Evolutionary conservation across 1,284 basidiomycete species (phyloP), one percentile per base, ranked within the genome.

Genomic region (Porogramme epimiltina): DNA sequence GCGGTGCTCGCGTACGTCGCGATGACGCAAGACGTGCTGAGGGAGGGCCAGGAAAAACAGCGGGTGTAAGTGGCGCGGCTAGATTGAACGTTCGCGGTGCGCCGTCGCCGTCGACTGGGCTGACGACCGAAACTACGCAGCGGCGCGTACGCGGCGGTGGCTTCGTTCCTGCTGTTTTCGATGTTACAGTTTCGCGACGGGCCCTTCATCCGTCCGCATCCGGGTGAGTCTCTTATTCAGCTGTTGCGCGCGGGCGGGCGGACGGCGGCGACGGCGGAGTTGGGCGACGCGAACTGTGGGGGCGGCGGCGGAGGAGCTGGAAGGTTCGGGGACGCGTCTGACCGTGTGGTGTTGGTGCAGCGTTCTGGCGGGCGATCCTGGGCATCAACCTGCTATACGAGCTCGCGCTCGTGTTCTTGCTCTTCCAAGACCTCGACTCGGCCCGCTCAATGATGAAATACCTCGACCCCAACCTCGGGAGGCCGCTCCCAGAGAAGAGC

Each of bases 131-230:
- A 25, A n/a, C 22, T 18, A 42, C 48, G 36, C 60, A 89, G 87
- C 53, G 88, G 89, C 36, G 75, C 81, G 48, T 89, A 88, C 61
- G 90, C 89, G 51, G 78, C 83, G 15, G 74, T 88, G 43, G 76
- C 76, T 18, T 78, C 84, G 42, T 91, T 91, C 68, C 74, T 91
- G 48, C 70, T 83, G 49, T 93, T 92, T 69, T 88, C 87, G 25
- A 87, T 89, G 79, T 76, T 93, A 41, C 91, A 93, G 62, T 92
- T 92, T 66, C 85, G 90, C 50, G 90, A 93, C 66, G 90, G 90
- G 0, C 90, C 90, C 23, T 73, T 70, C 60, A 60, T 73, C 37
- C 62, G 71, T 8, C 71, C 71, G 13, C 71, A 73, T 55, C 71
- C 71, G 45, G 65, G 67, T 67, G 52, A 49, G 58, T 51, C 13